A percentile compares a stretch with the other conserved stretches of the same genome.
Evolutionary conservation across 2,329 filamentous ascomycete genomes (phyloP).

Genomic region (Fusarium mangiferae): DNA sequence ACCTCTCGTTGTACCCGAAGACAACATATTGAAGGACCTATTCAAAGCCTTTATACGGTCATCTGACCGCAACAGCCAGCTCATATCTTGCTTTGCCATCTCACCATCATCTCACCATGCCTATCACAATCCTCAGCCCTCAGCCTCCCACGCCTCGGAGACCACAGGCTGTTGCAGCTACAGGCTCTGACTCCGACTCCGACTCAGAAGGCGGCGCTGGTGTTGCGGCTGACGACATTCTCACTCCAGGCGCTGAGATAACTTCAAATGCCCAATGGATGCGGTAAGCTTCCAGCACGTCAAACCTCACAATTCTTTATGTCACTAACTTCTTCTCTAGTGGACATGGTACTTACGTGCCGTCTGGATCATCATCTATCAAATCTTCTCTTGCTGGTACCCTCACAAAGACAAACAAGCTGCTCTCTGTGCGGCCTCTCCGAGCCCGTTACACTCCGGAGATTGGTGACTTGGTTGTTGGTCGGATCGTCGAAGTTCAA

Average conservation of each 20-base stretch:
- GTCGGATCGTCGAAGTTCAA: slow-evolving; percentile 95
- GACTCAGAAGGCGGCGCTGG: slow-evolving; percentile 60
- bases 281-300: slow-evolving; percentile 62
- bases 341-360: slow-evolving; percentile 91
- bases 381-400: slow-evolving; percentile 91
- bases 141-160: slow-evolving; percentile 46
- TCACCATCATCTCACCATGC: slow-evolving; percentile 50
- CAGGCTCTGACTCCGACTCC: slow-evolving; percentile 54
- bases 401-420: slow-evolving; percentile 93
- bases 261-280: slow-evolving; percentile 97
- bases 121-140: slow-evolving; percentile 60
- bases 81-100: slow-evolving; percentile 2
- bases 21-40: neutral
- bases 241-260: slow-evolving; percentile 89
- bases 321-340: slow-evolving; percentile 53
- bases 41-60: neutral
- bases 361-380: slow-evolving; percentile 72
- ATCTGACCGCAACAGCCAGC: neutral
- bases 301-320: neutral
- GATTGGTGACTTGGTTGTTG: slow-evolving; percentile 95
- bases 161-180: slow-evolving; percentile 26
- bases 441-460: slow-evolving; percentile 94
- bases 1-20: neutral
- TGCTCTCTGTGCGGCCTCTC: slow-evolving; percentile 89
- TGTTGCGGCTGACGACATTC: slow-evolving; percentile 65